phyloP scores from a whole-genome alignment of 805 yeast genomes.

The Candida dajiaensis region DNA sequence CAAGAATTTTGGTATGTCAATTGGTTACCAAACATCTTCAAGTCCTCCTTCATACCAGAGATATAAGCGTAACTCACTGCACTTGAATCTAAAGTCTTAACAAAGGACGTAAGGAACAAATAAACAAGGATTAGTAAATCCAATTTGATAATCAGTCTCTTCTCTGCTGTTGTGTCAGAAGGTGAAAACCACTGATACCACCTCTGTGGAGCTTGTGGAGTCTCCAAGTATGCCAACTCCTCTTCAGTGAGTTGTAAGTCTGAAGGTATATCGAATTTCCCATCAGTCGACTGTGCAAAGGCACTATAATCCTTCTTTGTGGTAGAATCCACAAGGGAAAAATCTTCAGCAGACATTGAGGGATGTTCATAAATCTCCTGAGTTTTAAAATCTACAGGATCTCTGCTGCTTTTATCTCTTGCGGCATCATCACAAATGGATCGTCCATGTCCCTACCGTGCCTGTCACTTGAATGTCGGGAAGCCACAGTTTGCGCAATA shows the following conservation, averaged over 20 bases:
- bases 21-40: slow-evolving; percentile 51
- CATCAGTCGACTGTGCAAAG: not conserved
- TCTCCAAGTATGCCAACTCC: slow-evolving; percentile 2
- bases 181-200: slow-evolving; percentile 55
- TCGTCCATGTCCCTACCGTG: not conserved
- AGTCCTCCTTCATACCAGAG: slow-evolving; percentile 50
- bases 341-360: not conserved
- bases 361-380: not conserved
- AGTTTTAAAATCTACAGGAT: not conserved
- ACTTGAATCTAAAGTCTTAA: slow-evolving; percentile 53
- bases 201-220: slow-evolving; percentile 21
- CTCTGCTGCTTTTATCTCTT: not conserved
- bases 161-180: slow-evolving; percentile 38
- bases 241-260: slow-evolving; percentile 4
- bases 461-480: no score
- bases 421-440: not conserved
- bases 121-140: slow-evolving; percentile 47
- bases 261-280: slow-evolving; percentile 1
- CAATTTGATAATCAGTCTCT: slow-evolving; percentile 39
- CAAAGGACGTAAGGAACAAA: slow-evolving; percentile 58
- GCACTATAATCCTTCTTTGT: not conserved
- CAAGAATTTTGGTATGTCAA: slow-evolving; percentile 20
- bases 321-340: not conserved
- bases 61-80: slow-evolving; percentile 61
- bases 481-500: no score